Conservation (phyloP, 2,329 filamentous ascomycete species). For the Periconia macrospinosa region DNA sequence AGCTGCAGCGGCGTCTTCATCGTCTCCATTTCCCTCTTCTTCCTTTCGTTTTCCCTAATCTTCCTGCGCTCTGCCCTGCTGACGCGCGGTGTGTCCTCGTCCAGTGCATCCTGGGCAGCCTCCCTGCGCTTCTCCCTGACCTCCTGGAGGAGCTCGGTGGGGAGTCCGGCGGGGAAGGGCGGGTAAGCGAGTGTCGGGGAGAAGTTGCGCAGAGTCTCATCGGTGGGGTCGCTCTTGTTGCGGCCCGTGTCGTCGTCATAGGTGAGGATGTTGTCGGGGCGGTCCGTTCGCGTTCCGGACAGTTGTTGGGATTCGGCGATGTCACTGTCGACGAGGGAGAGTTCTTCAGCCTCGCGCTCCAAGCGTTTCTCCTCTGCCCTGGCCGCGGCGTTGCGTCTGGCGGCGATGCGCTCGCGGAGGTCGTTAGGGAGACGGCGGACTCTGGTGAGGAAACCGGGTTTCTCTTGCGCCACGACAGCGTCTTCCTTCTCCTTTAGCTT, state of each 20-base stretch:
- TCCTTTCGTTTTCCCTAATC: conserved; percentile 26
- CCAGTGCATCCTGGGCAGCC: conserved; percentile 51
- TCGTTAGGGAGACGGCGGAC: background rate
- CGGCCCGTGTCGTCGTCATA: conserved; percentile 67
- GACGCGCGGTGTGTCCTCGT: conserved; percentile 26
- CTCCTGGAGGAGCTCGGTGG: conserved; percentile 82
- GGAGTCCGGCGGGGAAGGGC: conserved; percentile 76
- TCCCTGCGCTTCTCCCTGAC: conserved; percentile 65
- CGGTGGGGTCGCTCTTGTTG: conserved; percentile 2
- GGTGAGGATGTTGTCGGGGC: conserved; percentile 7
- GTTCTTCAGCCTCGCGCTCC: conserved; percentile 4
- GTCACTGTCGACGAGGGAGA: conserved; percentile 15
- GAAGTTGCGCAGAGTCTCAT: conserved; percentile 56
- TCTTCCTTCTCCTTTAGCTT: conserved; percentile 6
- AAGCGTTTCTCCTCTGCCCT: background rate
- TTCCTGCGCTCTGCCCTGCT: conserved; percentile 8
- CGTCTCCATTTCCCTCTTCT: conserved; percentile 16
- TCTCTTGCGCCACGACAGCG: background rate
- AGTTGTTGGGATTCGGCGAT: conserved; percentile 12
- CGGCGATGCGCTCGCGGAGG: background rate
- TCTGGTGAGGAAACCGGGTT: background rate
- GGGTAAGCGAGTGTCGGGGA: conserved; percentile 74
- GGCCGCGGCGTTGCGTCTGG: conserved; percentile 4
- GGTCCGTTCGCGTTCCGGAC: background rate
- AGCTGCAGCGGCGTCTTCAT: conserved; percentile 42